Conservation (phyloP, 129 eudicot species). For the Sambucus nigra region DNA sequence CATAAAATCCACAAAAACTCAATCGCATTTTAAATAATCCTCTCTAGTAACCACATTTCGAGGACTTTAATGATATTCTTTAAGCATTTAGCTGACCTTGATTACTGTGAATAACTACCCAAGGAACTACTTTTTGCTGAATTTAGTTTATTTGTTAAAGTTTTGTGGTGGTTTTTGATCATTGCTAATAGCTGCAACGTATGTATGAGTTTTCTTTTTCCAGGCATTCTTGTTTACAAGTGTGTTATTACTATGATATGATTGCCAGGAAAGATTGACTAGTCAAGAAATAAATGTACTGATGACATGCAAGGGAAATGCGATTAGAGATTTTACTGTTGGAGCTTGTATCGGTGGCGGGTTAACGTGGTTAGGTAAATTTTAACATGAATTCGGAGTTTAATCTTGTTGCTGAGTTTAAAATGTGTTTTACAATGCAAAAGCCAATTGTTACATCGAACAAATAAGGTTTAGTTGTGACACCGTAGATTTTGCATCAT, state of each 20-base stretch:
- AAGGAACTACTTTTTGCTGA: background rate
- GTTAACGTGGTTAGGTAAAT: constrained; percentile 53
- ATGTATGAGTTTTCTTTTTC: background rate
- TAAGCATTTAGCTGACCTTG: background rate
- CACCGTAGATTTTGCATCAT: no score
- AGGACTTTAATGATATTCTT: background rate
- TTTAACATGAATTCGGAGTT: no score
- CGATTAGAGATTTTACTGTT: constrained; percentile 37
- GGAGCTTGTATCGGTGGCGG: constrained; percentile 51
- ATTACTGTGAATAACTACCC: background rate
- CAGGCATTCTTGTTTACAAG: background rate
- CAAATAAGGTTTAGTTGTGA: no score
- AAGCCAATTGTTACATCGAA: no score
- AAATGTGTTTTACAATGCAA: no score
- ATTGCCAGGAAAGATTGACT: constrained; percentile 41
- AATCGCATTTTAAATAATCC: no score
- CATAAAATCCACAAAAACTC: no score
- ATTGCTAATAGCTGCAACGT: background rate
- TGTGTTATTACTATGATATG: background rate
- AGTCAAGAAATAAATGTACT: constrained; percentile 52
- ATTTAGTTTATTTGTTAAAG: background rate
- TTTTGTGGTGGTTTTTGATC: background rate
- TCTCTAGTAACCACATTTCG: background rate
- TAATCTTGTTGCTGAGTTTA: no score
- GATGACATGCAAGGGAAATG: constrained; percentile 36